Percentiles rank a stretch among this genome's conserved stretches.
These are phyloP conservation scores for Stentor roeselii DNA, from an alignment of 73 alveolate species.

Conservation along the genomic window DNA sequence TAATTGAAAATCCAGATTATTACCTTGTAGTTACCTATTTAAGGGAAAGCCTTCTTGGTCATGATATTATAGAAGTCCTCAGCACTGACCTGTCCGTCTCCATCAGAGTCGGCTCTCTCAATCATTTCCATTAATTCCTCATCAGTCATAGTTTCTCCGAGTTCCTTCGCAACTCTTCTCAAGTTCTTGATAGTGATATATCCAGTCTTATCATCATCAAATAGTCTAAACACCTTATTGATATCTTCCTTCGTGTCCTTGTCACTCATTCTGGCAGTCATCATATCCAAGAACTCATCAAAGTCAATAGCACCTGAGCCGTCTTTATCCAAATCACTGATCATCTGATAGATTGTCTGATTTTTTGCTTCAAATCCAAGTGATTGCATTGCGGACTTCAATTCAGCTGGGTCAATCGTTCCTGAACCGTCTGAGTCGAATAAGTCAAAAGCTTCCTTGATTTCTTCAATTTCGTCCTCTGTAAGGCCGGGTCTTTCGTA, in stretches of 20 bases:
- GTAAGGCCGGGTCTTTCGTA: slow-evolving; percentile 79
- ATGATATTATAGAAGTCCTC: slow-evolving; percentile 78
- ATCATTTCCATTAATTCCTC: slow-evolving; percentile 87
- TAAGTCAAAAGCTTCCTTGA: slow-evolving; percentile 76
- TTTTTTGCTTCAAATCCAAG: slow-evolving; percentile 86
- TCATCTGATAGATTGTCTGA: slow-evolving; percentile 67
- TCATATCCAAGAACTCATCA: slow-evolving; percentile 72
- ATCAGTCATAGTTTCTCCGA: slow-evolving; percentile 81
- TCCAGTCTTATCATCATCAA: slow-evolving; percentile 43
- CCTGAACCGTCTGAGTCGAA: slow-evolving; percentile 76
- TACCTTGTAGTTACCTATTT: too few relatives aligned
- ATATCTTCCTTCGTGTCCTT: slow-evolving; percentile 81
- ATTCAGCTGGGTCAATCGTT: slow-evolving; percentile 90
- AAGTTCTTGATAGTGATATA: slow-evolving; percentile 68
- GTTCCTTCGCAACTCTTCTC: slow-evolving; percentile 78
- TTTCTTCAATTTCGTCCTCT: slow-evolving; percentile 74
- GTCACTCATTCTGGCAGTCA: slow-evolving; percentile 73
- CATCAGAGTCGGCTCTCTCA: slow-evolving; percentile 89
- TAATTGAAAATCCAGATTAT: too few relatives aligned
- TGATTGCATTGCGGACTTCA: slow-evolving; percentile 83
- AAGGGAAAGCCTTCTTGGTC: slow-evolving; percentile 41
- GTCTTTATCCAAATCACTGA: slow-evolving; percentile 73
- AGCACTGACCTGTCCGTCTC: slow-evolving; percentile 82
- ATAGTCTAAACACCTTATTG: slow-evolving; percentile 55
- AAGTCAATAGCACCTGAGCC: slow-evolving; percentile 66